A percentile compares a stretch with the other conserved stretches of the same genome.
phyloP scores from a whole-genome alignment of 179 eudicot genomes.

The Camellia oleifera region DNA sequence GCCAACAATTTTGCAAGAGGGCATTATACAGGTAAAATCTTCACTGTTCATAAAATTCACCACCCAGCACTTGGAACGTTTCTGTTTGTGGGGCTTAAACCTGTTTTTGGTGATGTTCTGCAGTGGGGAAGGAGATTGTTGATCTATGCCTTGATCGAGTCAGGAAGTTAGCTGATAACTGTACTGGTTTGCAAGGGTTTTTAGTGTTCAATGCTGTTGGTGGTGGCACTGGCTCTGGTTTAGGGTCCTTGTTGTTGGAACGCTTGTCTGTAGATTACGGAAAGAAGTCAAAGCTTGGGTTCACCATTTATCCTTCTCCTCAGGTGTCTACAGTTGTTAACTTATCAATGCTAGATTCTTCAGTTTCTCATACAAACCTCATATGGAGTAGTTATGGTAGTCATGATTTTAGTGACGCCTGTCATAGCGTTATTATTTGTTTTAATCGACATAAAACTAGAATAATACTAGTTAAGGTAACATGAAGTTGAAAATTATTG shows the following conservation, averaged over 20 bases:
- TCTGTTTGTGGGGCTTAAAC: neutral
- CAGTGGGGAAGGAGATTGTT: constrained; percentile 89
- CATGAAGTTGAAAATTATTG: neutral
- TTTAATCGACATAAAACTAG: neutral
- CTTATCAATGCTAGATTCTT: neutral
- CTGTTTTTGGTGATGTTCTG: constrained; percentile 16
- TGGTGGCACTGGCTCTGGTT: constrained; percentile 85
- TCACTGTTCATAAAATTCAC: neutral
- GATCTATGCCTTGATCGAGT: constrained; percentile 73
- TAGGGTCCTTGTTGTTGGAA: constrained; percentile 71
- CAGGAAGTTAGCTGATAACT: constrained; percentile 75
- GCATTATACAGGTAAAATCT: constrained; percentile 58
- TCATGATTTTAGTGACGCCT: neutral
- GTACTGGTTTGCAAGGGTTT: constrained; percentile 86
- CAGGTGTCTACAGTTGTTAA: constrained; percentile 40
- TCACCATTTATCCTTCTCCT: constrained; percentile 77
- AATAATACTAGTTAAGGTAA: neutral
- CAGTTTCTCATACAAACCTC: neutral
- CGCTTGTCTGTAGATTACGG: constrained; percentile 81
- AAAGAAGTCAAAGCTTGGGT: constrained; percentile 78
- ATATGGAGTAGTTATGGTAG: neutral
- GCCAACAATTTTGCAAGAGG: constrained; percentile 85
- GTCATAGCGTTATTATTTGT: neutral
- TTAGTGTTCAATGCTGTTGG: constrained; percentile 77
- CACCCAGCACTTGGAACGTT: neutral